Base-by-base conservation (phyloP, 768 basidiomycete genomes). In the Sarcomyxa edulis region DNA sequence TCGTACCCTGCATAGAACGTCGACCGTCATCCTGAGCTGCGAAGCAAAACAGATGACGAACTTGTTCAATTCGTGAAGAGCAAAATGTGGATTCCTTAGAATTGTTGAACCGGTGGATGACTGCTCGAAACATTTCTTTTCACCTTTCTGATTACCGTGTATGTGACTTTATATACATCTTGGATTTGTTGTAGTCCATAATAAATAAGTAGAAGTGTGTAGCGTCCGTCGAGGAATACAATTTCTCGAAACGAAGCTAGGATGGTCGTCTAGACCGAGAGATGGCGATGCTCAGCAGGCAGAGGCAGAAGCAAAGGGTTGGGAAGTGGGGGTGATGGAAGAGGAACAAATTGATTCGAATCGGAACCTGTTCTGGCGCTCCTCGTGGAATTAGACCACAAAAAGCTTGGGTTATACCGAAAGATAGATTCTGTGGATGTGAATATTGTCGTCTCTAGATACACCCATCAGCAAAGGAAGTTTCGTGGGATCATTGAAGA, bases 21-120 rank as follows among this genome's bases (percentile, higher is more conserved):
- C 18, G 81, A 82, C 47, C 69, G 62, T 29, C 69, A 69, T 21
- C 48, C 54, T 6, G 68, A 71, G 22, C 68, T 89, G n/a, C 72
- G 77, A 32, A 50, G 49, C 11, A 65, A 81, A 66, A 66, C 52
- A 48, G 84, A 89, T 51, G 56, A 51, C 1, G 68, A 78, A 35
- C 60, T 90, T 21, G 44, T 73, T 16, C 56, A 49, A 29, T 75
- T 77, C 48, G 66, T 89, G 26, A 64, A 67, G 44, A 50, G 56
- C 35, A 84, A 78, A 61, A 88, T 88, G 84, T 88, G 84, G 86
- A 72, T 66, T 37, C 84, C 86, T 31, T 40, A 30, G 32, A 5
- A 20, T n/a, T n/a, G n/a, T n/a, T n/a, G n/a, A n/a, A n/a, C n/a
- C n/a, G n/a, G n/a, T n/a, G n/a, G n/a, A n/a, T n/a, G n/a, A n/a